phyloP scores from a whole-genome alignment of 345 rosid genomes.

The Eucalyptus polyanthemos region DNA sequence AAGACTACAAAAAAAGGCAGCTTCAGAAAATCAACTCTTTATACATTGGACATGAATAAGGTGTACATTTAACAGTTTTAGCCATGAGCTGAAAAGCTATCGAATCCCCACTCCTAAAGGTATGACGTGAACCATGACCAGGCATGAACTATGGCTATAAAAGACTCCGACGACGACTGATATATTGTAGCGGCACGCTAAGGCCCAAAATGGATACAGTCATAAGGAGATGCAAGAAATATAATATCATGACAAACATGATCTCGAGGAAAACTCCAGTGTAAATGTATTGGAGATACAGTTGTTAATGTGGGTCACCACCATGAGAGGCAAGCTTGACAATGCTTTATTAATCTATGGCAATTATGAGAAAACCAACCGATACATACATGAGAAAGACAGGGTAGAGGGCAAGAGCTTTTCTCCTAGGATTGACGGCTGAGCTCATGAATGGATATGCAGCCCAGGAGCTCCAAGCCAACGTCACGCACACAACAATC shows the following conservation, averaged over 20 bases:
- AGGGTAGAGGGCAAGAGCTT: slow-evolving; percentile 86
- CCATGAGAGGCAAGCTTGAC: not conserved
- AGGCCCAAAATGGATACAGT: not conserved
- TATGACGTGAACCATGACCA: not conserved
- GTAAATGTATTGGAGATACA: not conserved
- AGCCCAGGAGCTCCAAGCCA: slow-evolving; percentile 96
- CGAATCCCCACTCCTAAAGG: not conserved
- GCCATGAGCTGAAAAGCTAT: not conserved
- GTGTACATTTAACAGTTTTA: not conserved
- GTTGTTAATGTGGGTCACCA: not conserved
- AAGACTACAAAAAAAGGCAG: not conserved
- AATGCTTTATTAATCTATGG: slow-evolving; percentile 35
- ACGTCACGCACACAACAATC: slow-evolving; percentile 53
- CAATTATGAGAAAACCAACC: slow-evolving; percentile 90
- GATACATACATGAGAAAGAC: slow-evolving; percentile 97
- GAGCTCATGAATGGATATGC: slow-evolving; percentile 96
- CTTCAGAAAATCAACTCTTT: not conserved
- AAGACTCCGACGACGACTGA: not conserved
- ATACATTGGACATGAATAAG: not conserved
- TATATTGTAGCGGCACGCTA: not conserved
- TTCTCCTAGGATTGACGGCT: slow-evolving; percentile 76
- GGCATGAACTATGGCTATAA: not conserved
- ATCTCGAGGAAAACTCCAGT: not conserved
- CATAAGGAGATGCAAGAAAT: not conserved
- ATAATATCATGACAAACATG: not conserved